phyloP scores from a whole-genome alignment of 2,329 filamentous ascomycete species.

The Harringtonia aguacate region DNA sequence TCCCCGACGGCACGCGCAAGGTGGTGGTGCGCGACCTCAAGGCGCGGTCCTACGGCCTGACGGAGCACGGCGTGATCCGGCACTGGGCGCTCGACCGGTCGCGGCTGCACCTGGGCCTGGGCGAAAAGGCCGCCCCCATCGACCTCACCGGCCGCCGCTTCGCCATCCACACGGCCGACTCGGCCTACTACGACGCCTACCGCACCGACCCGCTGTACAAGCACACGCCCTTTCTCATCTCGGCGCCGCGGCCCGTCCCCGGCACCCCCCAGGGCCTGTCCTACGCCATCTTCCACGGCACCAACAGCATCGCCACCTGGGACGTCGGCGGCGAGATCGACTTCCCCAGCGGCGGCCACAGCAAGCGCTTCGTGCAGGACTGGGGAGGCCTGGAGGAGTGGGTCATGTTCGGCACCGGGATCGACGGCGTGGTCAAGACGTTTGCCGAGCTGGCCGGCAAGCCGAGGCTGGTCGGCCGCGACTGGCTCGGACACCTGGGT shows the following conservation, averaged over 20 bases:
- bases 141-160: neutral
- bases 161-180: neutral
- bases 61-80: neutral
- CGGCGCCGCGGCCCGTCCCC: neutral
- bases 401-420: neutral
- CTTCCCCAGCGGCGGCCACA: neutral
- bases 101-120: neutral
- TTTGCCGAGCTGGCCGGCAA: neutral
- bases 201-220: slow-evolving; percentile 2
- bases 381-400: slow-evolving; percentile 1
- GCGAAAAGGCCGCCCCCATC: neutral
- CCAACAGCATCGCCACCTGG: neutral
- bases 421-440: neutral
- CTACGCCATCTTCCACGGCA: neutral
- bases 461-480: neutral
- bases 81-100: neutral
- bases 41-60: neutral
- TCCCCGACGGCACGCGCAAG: neutral
- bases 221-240: neutral
- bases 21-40: neutral
- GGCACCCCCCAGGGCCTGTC: neutral
- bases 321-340: neutral
- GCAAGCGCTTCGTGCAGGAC: neutral
- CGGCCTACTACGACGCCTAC: neutral
- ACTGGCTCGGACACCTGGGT: neutral